Conservation (phyloP, 2,329 filamentous ascomycete genomes). For the Penicillium palitans region DNA sequence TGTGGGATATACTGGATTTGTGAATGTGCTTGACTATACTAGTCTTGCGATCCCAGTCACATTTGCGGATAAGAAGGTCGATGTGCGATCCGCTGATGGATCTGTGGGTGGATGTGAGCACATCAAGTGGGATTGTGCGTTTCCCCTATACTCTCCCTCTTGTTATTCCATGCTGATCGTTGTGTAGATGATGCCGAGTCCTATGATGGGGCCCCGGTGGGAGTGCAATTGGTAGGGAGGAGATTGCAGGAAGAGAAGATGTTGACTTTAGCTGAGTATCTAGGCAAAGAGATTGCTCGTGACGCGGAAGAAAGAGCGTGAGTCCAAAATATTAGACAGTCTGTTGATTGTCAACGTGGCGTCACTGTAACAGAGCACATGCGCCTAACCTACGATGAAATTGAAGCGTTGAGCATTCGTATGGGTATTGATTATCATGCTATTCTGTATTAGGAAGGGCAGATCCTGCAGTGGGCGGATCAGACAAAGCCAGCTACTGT, state of each 20-base stretch:
- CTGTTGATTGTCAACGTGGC: background rate
- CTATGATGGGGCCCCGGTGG: constrained; percentile 52
- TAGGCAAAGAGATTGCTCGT: constrained; percentile 28
- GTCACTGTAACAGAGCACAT: background rate
- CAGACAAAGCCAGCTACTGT: background rate
- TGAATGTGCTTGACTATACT: constrained; percentile 61
- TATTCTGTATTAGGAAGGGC: background rate
- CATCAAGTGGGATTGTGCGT: constrained; percentile 54
- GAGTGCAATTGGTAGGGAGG: constrained; percentile 51
- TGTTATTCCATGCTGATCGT: background rate
- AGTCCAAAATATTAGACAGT: background rate
- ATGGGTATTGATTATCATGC: background rate
- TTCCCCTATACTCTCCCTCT: background rate
- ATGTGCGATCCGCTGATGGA: constrained; percentile 42
- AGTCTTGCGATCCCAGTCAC: constrained; percentile 58
- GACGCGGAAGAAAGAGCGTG: background rate
- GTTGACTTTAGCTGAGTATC: constrained; percentile 46
- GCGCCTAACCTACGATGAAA: background rate
- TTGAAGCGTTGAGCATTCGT: background rate
- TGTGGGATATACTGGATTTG: constrained; percentile 47
- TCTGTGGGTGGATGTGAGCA: constrained; percentile 48
- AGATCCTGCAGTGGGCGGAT: background rate
- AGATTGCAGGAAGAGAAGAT: constrained; percentile 55
- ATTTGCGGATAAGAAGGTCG: constrained; percentile 52
- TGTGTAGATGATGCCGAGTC: constrained; percentile 49